A percentile compares a stretch with the other conserved stretches of the same genome.
Evolutionary conservation across 2,329 filamentous ascomycete species (phyloP).

Genomic region (Bipolaris sorokiniana): DNA sequence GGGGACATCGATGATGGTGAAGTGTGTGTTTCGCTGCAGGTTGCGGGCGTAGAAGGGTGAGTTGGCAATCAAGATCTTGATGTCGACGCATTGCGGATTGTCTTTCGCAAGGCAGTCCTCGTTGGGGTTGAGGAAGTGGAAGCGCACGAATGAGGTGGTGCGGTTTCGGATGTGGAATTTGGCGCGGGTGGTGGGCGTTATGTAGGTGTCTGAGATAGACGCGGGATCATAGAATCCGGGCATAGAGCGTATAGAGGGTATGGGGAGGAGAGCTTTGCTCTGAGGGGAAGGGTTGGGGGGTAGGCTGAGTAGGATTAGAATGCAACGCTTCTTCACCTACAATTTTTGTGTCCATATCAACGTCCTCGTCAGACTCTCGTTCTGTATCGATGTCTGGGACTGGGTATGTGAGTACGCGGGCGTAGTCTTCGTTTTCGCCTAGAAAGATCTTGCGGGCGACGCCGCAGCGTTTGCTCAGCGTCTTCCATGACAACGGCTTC

Average conservation of each 20-base stretch:
- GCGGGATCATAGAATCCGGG: background rate
- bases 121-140: background rate
- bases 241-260: background rate
- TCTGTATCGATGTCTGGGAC: background rate
- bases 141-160: background rate
- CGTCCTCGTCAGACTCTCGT: background rate
- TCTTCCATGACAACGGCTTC: conserved; percentile 1
- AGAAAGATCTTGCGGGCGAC: conserved; percentile 7
- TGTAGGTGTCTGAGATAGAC: background rate
- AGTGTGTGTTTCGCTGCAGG: background rate
- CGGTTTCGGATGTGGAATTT: conserved; percentile 13
- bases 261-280: no score
- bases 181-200: background rate
- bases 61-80: background rate
- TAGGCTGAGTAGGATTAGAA: background rate
- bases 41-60: background rate
- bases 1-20: background rate
- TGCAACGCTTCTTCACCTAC: background rate
- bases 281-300: background rate
- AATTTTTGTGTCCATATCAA: background rate
- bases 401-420: background rate
- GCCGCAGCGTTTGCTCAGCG: conserved; percentile 4
- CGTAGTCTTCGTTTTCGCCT: conserved; percentile 5
- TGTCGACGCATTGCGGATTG: background rate
- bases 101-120: background rate